These are phyloP conservation scores for Solanum bulbocastanum DNA, from an alignment of 257 asterid species.

Conservation along the genomic window DNA sequence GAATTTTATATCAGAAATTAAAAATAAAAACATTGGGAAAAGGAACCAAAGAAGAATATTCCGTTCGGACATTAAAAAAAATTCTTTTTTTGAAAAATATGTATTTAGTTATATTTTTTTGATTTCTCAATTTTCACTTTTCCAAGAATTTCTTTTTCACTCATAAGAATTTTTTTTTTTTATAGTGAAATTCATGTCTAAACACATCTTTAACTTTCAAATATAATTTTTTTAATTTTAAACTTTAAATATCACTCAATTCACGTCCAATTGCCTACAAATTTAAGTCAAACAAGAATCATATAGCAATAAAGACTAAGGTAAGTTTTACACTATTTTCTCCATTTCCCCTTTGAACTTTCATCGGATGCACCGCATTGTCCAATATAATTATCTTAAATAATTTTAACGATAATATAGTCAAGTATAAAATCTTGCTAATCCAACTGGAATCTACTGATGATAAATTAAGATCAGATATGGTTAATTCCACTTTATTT, in stretches of 20 bases:
- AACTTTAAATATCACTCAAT: not conserved
- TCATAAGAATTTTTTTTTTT: not conserved
- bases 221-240: too few relatives aligned
- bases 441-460: slow-evolving; percentile 46
- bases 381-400: not conserved
- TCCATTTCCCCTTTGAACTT: not conserved
- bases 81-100: not conserved
- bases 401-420: slow-evolving; percentile 6
- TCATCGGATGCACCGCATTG: not conserved
- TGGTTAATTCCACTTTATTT: slow-evolving; percentile 12
- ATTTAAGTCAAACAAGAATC: not conserved
- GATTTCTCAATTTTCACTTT: not conserved
- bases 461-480: slow-evolving; percentile 14
- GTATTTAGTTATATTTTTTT: not conserved
- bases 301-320: not conserved
- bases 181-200: not conserved
- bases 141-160: not conserved
- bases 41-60: not conserved
- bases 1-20: not conserved
- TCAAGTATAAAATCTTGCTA: slow-evolving; percentile 31
- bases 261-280: not conserved
- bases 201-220: not conserved
- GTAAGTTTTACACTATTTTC: not conserved
- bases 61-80: not conserved
- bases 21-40: not conserved